Evolutionary conservation across 257 asterid species (phyloP).

Genomic region (Petunia secreta): DNA sequence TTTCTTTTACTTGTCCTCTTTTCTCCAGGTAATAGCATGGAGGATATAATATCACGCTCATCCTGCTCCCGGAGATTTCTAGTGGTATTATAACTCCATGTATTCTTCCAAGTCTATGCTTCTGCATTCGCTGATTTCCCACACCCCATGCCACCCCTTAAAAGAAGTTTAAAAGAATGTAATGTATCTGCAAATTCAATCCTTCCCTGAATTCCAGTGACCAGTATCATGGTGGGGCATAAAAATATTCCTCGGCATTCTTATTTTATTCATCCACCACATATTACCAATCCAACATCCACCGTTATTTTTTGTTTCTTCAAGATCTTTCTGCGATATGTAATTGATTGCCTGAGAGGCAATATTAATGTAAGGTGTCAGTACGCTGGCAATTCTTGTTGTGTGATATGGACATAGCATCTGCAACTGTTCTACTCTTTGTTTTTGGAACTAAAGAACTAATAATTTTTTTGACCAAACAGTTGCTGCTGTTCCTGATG

Average conservation of each 20-base stretch:
- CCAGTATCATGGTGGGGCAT: not conserved
- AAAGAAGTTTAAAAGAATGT: not conserved
- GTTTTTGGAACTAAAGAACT: slow-evolving; percentile 3
- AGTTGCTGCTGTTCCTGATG: slow-evolving; percentile 90
- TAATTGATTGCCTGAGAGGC: slow-evolving; percentile 17
- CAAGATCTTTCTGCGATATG: not conserved
- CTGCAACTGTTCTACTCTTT: not conserved
- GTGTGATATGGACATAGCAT: slow-evolving; percentile 3
- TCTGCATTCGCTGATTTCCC: slow-evolving; percentile 3
- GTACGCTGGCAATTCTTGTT: not conserved
- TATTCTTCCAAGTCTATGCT: slow-evolving; percentile 5
- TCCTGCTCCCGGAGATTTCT: slow-evolving; percentile 25
- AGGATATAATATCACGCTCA: slow-evolving; percentile 24
- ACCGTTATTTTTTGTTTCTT: not conserved
- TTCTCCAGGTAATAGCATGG: slow-evolving; percentile 23
- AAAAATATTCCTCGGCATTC: not conserved
- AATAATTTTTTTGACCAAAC: slow-evolving; percentile 16
- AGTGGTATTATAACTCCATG: slow-evolving; percentile 25
- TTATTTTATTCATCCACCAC: not conserved
- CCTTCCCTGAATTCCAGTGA: not conserved
- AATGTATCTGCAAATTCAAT: not conserved
- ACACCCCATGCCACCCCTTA: not conserved
- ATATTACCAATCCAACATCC: slow-evolving; percentile 18
- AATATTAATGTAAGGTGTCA: not conserved
- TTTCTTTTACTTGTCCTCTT: slow-evolving; percentile 20